Percentiles rank a stretch among this genome's conserved stretches.
Evolutionary conservation across 495 filamentous ascomycete species (phyloP).

Genomic region (Tuber melanosporum): DNA sequence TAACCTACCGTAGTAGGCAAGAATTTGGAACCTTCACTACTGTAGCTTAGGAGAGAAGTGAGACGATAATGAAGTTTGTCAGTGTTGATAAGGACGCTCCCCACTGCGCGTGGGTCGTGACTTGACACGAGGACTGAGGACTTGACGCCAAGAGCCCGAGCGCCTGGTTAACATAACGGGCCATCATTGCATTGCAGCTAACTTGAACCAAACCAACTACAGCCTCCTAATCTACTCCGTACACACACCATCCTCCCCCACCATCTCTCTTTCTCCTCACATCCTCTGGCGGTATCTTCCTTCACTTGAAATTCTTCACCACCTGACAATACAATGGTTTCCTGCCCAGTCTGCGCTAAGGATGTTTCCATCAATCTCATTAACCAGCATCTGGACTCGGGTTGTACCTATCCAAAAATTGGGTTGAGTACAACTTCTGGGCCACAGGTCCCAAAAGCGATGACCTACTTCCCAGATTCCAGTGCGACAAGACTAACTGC

Average conservation of each 20-base stretch:
- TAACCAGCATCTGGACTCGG: slow-evolving; percentile 85
- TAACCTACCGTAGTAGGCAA: background rate
- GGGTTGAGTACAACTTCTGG: slow-evolving; percentile 17
- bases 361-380: slow-evolving; percentile 68
- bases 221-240: background rate
- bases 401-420: slow-evolving; percentile 52
- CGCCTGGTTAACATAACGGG: background rate
- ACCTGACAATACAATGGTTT: slow-evolving; percentile 51
- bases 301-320: background rate
- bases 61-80: background rate
- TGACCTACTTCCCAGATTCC: background rate
- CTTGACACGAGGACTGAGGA: background rate
- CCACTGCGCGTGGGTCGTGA: background rate
- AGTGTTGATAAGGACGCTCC: background rate
- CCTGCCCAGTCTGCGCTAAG: slow-evolving; percentile 80
- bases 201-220: slow-evolving; percentile 1
- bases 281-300: background rate
- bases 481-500: background rate
- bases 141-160: background rate
- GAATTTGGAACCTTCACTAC: background rate
- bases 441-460: background rate
- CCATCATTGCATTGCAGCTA: background rate
- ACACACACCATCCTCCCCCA: background rate
- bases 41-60: background rate
- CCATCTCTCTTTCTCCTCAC: background rate